Evolutionary conservation across 163 green algal genomes (phyloP).

Genomic region (Trebouxiophyceae sp.): DNA sequence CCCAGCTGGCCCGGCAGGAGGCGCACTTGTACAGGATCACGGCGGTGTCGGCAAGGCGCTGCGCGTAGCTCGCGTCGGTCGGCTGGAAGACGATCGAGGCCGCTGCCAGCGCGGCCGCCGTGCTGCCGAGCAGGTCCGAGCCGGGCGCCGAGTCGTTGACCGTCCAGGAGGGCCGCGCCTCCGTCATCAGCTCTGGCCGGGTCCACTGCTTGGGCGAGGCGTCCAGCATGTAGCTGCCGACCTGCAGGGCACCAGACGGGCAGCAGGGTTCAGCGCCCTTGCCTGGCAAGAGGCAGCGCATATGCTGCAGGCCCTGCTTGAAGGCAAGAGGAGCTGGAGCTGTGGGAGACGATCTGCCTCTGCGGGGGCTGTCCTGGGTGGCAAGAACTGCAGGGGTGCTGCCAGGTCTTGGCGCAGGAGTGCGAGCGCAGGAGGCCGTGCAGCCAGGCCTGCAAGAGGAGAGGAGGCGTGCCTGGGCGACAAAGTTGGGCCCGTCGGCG

Average conservation of each 20-base stretch:
- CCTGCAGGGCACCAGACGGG: constrained; percentile 9
- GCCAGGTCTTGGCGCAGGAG: too few relatives aligned
- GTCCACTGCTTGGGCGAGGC: constrained; percentile 33
- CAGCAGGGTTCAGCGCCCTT: too few relatives aligned
- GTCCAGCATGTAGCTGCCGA: constrained; percentile 23
- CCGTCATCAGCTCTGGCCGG: constrained; percentile 39
- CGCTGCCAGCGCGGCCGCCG: constrained; percentile 39
- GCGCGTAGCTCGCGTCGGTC: constrained; percentile 25
- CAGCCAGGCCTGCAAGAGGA: too few relatives aligned
- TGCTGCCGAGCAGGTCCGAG: constrained; percentile 31
- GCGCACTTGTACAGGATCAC: constrained; percentile 32
- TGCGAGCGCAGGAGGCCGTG: too few relatives aligned
- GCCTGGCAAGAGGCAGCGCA: too few relatives aligned
- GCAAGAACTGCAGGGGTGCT: too few relatives aligned
- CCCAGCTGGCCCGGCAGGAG: too few relatives aligned
- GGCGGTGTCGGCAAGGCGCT: constrained; percentile 23
- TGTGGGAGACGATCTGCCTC: too few relatives aligned
- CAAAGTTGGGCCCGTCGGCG: neutral
- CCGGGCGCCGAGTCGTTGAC: constrained; percentile 19
- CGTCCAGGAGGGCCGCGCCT: constrained; percentile 21
- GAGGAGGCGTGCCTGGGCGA: constrained; percentile 6
- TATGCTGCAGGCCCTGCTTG: too few relatives aligned
- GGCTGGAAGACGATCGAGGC: constrained; percentile 36
- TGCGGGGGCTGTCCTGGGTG: too few relatives aligned
- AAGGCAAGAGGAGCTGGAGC: too few relatives aligned